A percentile compares a stretch with the other conserved stretches of the same genome.
These are phyloP conservation scores for Fraxinus quadrangulata DNA, from an alignment of 257 asterid genomes.

Conservation along the genomic window DNA sequence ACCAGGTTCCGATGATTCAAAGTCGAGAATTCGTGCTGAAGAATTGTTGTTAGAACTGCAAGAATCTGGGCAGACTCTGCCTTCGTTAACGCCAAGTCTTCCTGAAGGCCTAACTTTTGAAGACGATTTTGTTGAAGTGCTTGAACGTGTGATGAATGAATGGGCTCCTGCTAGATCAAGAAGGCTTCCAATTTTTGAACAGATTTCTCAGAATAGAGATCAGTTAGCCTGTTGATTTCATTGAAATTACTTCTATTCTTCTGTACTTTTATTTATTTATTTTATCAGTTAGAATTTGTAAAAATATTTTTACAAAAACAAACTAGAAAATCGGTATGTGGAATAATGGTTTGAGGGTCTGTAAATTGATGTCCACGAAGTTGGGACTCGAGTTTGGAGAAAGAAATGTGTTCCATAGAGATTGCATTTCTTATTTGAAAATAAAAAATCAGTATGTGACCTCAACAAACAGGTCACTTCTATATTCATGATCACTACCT, in stretches of 20 bases:
- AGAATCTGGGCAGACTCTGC: conserved; percentile 31
- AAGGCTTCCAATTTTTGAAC: conserved; percentile 86
- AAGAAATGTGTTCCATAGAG: background rate
- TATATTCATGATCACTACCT: too few species aligned
- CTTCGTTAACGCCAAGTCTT: background rate
- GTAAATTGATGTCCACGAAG: background rate
- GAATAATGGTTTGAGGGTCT: background rate
- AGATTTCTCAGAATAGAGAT: conserved; percentile 70
- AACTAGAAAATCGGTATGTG: background rate
- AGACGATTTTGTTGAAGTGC: conserved; percentile 54
- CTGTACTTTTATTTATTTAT: too few species aligned
- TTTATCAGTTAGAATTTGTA: background rate
- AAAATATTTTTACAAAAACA: background rate
- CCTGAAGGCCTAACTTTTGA: conserved; percentile 29
- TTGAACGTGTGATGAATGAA: conserved; percentile 51
- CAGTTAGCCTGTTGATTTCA: conserved; percentile 68
- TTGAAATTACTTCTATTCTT: background rate
- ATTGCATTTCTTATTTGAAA: too few species aligned
- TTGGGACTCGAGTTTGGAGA: background rate
- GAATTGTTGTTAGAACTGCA: conserved; percentile 50
- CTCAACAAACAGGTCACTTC: too few species aligned
- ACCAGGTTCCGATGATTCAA: conserved; percentile 61
- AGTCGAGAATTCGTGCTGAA: conserved; percentile 52
- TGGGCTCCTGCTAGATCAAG: conserved; percentile 69
- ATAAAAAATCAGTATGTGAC: too few species aligned